These are phyloP conservation scores for Kwoniella dendrophila DNA, from an alignment of 768 basidiomycete species.

Conservation along the genomic window DNA sequence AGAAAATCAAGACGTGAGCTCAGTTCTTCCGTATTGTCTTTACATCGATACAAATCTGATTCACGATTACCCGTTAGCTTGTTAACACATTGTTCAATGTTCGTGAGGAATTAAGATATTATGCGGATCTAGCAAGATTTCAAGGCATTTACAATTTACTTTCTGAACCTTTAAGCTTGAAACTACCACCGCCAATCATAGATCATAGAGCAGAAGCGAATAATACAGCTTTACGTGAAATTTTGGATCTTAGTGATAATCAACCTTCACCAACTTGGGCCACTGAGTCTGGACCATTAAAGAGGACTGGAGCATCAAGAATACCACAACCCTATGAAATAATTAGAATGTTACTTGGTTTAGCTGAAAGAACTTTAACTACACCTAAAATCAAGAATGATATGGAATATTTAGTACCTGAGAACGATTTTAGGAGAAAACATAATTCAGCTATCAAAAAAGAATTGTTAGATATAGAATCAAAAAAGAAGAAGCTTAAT, in stretches of 20 bases:
- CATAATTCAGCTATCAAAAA: conserved; percentile 20
- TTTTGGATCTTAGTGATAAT: conserved; percentile 29
- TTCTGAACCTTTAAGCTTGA: conserved; percentile 21
- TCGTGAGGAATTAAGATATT: conserved; percentile 45
- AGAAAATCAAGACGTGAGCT: conserved; percentile 32
- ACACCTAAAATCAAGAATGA: conserved; percentile 31
- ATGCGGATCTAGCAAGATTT: conserved; percentile 47
- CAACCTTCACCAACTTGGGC: conserved; percentile 35
- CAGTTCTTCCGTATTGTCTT: too few species aligned
- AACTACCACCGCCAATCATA: conserved; percentile 19
- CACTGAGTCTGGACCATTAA: conserved; percentile 28
- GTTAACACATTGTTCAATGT: conserved; percentile 20
- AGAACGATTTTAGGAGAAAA: conserved; percentile 16
- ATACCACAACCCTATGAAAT: conserved; percentile 36
- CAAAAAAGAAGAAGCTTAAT: conserved; percentile 31
- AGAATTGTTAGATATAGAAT: conserved; percentile 20
- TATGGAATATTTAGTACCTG: conserved; percentile 25
- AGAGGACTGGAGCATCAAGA: conserved; percentile 33
- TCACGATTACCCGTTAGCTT: too few species aligned
- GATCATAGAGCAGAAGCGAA: conserved; percentile 15
- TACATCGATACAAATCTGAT: too few species aligned
- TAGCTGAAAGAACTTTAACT: conserved; percentile 32
- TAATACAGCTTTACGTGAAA: conserved; percentile 25
- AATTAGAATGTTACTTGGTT: conserved; percentile 39
- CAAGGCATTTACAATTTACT: conserved; percentile 30